phyloP scores from a whole-genome alignment of 1,284 basidiomycete species.

The Pseudozyma flocculosa region DNA sequence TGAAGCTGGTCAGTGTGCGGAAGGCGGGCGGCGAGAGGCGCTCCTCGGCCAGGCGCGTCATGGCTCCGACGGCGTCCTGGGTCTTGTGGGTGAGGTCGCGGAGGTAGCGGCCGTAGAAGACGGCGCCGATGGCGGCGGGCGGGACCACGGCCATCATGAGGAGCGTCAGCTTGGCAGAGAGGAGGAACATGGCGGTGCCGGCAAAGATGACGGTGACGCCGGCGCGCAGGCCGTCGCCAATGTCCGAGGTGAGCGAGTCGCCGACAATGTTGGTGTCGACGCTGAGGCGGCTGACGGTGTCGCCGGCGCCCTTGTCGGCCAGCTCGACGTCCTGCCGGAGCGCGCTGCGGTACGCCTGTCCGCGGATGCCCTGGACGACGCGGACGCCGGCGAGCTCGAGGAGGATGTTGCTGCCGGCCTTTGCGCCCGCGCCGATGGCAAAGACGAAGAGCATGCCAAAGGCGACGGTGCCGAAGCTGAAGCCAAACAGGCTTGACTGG shows the following conservation, averaged over 20 bases:
- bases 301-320: slow-evolving; percentile 88
- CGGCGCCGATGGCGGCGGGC: slow-evolving; percentile 90
- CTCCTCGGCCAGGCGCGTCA: slow-evolving; percentile 85
- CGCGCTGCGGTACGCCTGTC: slow-evolving; percentile 77
- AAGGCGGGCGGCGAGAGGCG: slow-evolving; percentile 76
- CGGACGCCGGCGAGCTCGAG: slow-evolving; percentile 77
- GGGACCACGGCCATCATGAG: slow-evolving; percentile 94
- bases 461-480: slow-evolving; percentile 80
- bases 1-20: slow-evolving; percentile 89
- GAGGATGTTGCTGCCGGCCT: slow-evolving; percentile 87
- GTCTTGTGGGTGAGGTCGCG: slow-evolving; percentile 87
- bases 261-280: slow-evolving; percentile 93
- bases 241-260: slow-evolving; percentile 69
- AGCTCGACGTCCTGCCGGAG: slow-evolving; percentile 75
- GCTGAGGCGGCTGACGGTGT: slow-evolving; percentile 86
- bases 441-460: slow-evolving; percentile 75
- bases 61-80: slow-evolving; percentile 89
- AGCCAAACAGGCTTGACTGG: slow-evolving; percentile 46
- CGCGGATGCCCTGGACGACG: slow-evolving; percentile 84
- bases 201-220: slow-evolving; percentile 46
- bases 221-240: slow-evolving; percentile 49
- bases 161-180: slow-evolving; percentile 83
- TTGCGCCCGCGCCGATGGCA: slow-evolving; percentile 80
- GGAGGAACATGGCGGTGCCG: slow-evolving; percentile 95
- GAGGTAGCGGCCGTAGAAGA: slow-evolving; percentile 92